phyloP scores from a whole-genome alignment of 2,329 filamentous ascomycete genomes.

The Diaporthe australafricana region DNA sequence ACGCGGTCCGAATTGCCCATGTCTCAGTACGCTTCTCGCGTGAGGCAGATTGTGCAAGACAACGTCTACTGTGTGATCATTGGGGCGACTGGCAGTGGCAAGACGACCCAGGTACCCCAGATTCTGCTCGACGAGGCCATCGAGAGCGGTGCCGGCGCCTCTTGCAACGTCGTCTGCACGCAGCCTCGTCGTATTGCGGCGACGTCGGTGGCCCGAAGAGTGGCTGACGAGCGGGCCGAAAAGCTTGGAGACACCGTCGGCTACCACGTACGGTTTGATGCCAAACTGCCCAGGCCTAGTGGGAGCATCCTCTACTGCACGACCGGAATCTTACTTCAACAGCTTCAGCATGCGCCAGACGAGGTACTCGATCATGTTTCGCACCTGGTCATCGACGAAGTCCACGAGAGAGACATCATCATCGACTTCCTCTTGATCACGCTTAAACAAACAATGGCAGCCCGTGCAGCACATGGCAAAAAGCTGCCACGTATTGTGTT shows the following conservation, averaged over 20 bases:
- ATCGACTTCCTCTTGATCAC: constrained; percentile 32
- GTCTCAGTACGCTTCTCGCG: constrained; percentile 21
- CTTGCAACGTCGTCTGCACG: constrained; percentile 62
- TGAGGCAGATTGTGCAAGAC: constrained; percentile 23
- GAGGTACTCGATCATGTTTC: constrained; percentile 53
- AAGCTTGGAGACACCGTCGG: constrained; percentile 54
- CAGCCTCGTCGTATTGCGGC: constrained; percentile 61
- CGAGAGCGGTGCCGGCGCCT: constrained; percentile 48
- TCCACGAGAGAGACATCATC: constrained; percentile 41
- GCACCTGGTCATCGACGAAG: constrained; percentile 63
- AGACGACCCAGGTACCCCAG: constrained; percentile 58
- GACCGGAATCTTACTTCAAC: constrained; percentile 58
- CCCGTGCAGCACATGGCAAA: constrained; percentile 28
- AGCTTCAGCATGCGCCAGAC: constrained; percentile 54
- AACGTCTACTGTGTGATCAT: constrained; percentile 35
- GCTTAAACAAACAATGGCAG: constrained; percentile 27
- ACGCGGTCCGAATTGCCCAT: constrained; percentile 31
- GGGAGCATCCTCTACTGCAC: constrained; percentile 61
- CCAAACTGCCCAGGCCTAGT: constrained; percentile 45
- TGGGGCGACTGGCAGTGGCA: constrained; percentile 35
- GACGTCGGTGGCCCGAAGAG: constrained; percentile 56
- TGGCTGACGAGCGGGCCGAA: constrained; percentile 58
- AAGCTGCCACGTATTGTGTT: constrained; percentile 22
- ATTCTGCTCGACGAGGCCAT: constrained; percentile 63
- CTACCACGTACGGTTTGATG: constrained; percentile 57